Conservation (phyloP, 2,329 filamentous ascomycete genomes). For the Thelonectria discophora region DNA sequence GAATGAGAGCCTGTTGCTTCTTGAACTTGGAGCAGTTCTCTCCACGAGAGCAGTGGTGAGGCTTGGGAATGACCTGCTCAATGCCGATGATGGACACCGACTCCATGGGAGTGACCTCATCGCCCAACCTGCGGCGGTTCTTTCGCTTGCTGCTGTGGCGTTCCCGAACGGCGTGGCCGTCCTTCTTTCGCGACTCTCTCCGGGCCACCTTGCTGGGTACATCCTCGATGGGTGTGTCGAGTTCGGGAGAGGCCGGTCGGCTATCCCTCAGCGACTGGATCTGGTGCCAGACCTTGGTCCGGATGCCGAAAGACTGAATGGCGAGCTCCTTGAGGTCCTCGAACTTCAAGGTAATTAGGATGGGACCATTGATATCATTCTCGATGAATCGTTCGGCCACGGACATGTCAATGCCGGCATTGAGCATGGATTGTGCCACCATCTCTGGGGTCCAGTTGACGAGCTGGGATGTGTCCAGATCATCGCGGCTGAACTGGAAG, state of each 20-base stretch:
- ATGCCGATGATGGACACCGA: conserved; percentile 93
- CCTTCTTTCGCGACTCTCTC: conserved; percentile 55
- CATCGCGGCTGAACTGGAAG: conserved; percentile 64
- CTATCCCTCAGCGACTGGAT: conserved; percentile 74
- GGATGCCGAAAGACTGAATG: conserved; percentile 82
- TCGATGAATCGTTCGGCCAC: conserved; percentile 86
- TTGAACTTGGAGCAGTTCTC: conserved; percentile 85
- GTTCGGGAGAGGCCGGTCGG: conserved; percentile 59
- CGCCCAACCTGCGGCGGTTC: conserved; percentile 54
- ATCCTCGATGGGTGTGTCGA: conserved; percentile 70
- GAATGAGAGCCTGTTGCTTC: conserved; percentile 80
- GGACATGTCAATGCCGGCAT: conserved; percentile 78
- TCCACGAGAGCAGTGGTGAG: conserved; percentile 85
- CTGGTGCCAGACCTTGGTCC: conserved; percentile 82
- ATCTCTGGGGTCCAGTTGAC: conserved; percentile 76
- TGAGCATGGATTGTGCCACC: conserved; percentile 87
- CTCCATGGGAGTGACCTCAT: conserved; percentile 81
- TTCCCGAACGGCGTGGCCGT: conserved; percentile 46
- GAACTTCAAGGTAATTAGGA: conserved; percentile 90
- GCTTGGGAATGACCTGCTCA: conserved; percentile 85
- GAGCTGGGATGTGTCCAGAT: conserved; percentile 68
- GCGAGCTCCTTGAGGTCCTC: conserved; percentile 85
- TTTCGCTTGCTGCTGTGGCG: conserved; percentile 54
- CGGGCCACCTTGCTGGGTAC: conserved; percentile 60
- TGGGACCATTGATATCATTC: conserved; percentile 90